Evolutionary conservation across 106 monocot species (phyloP).

Genomic region (Vanilla planifolia): DNA sequence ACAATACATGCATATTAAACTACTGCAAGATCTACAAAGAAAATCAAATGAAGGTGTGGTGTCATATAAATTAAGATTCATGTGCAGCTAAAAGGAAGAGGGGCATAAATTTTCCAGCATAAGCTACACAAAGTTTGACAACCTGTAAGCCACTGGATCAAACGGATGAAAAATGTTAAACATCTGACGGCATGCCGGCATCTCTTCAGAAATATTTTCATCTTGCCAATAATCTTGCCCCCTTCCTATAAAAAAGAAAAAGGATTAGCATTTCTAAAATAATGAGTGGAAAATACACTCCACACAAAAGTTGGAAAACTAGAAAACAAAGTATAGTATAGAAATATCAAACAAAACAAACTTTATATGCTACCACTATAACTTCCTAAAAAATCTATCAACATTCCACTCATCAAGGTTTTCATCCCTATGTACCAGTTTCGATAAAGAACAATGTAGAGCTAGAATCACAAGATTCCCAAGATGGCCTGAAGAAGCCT

Average conservation of each 20-base stretch:
- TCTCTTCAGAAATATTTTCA: conserved; percentile 75
- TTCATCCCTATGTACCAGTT: too few relatives aligned
- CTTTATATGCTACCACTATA: too few relatives aligned
- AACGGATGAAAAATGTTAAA: conserved; percentile 99
- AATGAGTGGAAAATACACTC: too few relatives aligned
- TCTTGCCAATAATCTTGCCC: conserved; percentile 96
- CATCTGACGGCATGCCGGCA: conserved; percentile 86
- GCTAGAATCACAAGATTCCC: too few relatives aligned
- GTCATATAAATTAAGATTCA: not conserved
- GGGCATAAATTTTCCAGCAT: not conserved
- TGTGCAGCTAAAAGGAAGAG: not conserved
- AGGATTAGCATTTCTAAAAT: not conserved
- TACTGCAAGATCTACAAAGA: not conserved
- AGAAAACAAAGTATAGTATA: not conserved
- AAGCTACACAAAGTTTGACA: conserved; percentile 7
- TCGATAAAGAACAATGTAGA: too few relatives aligned
- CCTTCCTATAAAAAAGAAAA: conserved; percentile 35
- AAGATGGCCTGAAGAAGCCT: too few relatives aligned
- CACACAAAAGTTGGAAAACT: too few relatives aligned
- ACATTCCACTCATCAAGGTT: too few relatives aligned
- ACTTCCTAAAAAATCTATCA: too few relatives aligned
- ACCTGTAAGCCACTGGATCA: conserved; percentile 99
- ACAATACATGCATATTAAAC: not conserved
- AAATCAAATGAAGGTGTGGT: not conserved
- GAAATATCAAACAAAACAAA: too few relatives aligned